Evolutionary conservation across 768 basidiomycete species (phyloP).

Genomic region (Lanmaoa rubissima): DNA sequence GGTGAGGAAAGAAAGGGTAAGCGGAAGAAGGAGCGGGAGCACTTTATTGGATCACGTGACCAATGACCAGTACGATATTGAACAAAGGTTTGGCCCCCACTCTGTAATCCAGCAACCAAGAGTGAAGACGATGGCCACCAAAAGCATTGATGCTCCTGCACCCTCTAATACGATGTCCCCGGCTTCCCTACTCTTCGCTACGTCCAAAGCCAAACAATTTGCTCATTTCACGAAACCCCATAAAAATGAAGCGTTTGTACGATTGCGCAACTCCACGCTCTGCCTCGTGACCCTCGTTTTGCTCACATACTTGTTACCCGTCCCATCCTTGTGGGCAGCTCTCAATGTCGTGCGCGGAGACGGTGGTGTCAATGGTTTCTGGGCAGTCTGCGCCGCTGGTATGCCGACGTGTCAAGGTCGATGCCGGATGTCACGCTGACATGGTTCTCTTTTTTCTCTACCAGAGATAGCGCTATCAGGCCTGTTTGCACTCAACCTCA

Average conservation of each 20-base stretch:
- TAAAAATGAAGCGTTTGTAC: constrained; percentile 37
- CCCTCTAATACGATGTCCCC: constrained; percentile 19
- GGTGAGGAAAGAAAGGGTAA: too few relatives aligned
- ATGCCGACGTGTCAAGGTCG: background rate
- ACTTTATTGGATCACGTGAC: background rate
- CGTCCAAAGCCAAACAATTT: constrained; percentile 20
- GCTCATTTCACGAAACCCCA: constrained; percentile 33
- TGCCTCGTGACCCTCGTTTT: constrained; percentile 32
- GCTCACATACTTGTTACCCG: constrained; percentile 38
- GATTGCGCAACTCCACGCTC: constrained; percentile 39
- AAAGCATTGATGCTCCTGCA: background rate
- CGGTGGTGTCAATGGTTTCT: constrained; percentile 5
- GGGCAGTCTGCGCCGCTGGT: constrained; percentile 34
- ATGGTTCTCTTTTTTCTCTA: background rate
- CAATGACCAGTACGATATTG: background rate
- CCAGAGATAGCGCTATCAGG: constrained; percentile 32
- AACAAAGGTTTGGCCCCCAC: background rate
- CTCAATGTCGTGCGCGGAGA: constrained; percentile 30
- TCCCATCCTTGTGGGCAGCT: constrained; percentile 38
- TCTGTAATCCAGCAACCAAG: background rate
- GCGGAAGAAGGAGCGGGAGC: too few relatives aligned
- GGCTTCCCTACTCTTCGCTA: constrained; percentile 23
- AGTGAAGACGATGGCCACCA: constrained; percentile 17
- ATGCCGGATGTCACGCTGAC: background rate
- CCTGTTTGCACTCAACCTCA: constrained; percentile 33